A percentile compares a stretch with the other conserved stretches of the same genome.
phyloP scores from a whole-genome alignment of 441 rosid genomes.

The Eutrema salsugineum region DNA sequence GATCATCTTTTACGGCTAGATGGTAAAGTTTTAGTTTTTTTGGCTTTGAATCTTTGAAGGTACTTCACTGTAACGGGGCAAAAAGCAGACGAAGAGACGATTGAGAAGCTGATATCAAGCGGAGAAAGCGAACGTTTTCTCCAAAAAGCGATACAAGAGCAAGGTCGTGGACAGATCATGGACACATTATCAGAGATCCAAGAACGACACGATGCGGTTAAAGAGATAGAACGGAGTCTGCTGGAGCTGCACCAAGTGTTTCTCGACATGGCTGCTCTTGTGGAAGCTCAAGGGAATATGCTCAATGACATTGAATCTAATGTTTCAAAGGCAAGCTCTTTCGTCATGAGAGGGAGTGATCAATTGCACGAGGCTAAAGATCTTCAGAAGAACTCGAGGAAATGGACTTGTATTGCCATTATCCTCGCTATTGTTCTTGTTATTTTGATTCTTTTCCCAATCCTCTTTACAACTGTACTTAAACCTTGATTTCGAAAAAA shows the following conservation, averaged over 20 bases:
- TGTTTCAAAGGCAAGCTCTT: conserved; percentile 49
- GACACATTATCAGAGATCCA: conserved; percentile 58
- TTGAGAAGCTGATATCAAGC: conserved; percentile 49
- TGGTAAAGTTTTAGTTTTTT: background rate
- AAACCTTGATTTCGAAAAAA: conserved; percentile 10
- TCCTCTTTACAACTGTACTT: conserved; percentile 6
- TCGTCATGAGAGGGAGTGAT: conserved; percentile 44
- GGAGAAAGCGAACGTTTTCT: conserved; percentile 57
- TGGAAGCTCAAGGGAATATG: conserved; percentile 56
- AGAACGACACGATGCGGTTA: conserved; percentile 47
- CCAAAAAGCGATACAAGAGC: conserved; percentile 60
- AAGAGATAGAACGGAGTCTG: conserved; percentile 49
- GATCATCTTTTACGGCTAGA: background rate
- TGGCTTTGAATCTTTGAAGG: conserved; percentile 23
- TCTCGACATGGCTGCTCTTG: conserved; percentile 57
- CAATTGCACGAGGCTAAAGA: conserved; percentile 37
- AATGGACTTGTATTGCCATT: conserved; percentile 43
- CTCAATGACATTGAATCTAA: conserved; percentile 55
- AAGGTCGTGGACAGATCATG: conserved; percentile 48
- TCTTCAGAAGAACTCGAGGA: conserved; percentile 41
- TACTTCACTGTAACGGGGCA: conserved; percentile 51
- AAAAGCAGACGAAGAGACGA: conserved; percentile 43
- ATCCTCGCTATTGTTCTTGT: conserved; percentile 36
- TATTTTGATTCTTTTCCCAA: conserved; percentile 36
- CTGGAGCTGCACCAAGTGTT: conserved; percentile 54